phyloP scores from a whole-genome alignment of 2,329 filamentous ascomycete genomes.

The Elsinoe perseae region DNA sequence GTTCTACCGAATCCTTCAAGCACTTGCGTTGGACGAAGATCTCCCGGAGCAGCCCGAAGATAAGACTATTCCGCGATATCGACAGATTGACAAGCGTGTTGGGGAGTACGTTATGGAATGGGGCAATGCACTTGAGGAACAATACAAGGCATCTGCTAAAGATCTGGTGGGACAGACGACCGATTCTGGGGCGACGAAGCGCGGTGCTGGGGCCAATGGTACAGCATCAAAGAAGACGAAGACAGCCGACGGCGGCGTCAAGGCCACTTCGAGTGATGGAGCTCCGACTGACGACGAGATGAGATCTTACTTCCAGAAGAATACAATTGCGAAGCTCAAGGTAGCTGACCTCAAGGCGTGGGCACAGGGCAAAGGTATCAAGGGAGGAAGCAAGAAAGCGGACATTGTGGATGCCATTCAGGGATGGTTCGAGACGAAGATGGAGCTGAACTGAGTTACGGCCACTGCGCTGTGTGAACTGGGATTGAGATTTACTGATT shows the following conservation, averaged over 20 bases:
- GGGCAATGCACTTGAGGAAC: slow-evolving; percentile 59
- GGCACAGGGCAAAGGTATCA: slow-evolving; percentile 24
- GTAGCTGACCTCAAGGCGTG: slow-evolving; percentile 29
- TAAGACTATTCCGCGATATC: slow-evolving; percentile 73
- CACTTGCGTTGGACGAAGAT: slow-evolving; percentile 85
- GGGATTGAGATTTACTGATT: neutral
- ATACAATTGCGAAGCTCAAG: slow-evolving; percentile 36
- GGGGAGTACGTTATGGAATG: slow-evolving; percentile 73
- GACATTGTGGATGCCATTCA: slow-evolving; percentile 31
- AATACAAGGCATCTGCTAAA: slow-evolving; percentile 40
- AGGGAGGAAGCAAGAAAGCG: slow-evolving; percentile 26
- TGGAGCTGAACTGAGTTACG: slow-evolving; percentile 25
- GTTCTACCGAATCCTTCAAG: slow-evolving; percentile 93
- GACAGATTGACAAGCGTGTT: slow-evolving; percentile 81
- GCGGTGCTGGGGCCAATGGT: slow-evolving; percentile 16
- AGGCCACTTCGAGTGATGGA: slow-evolving; percentile 22
- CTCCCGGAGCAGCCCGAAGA: slow-evolving; percentile 67
- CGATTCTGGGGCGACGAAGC: slow-evolving; percentile 29
- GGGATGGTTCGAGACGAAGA: slow-evolving; percentile 32
- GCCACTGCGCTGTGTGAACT: slow-evolving; percentile 14
- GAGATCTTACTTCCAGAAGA: slow-evolving; percentile 36
- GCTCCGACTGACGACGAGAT: slow-evolving; percentile 39
- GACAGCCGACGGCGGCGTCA: slow-evolving; percentile 24
- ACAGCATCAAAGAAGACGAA: slow-evolving; percentile 39
- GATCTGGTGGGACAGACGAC: slow-evolving; percentile 32